Base-by-base conservation (phyloP, 352 stramenopile genomes). In the Blastocystis sp. region DNA sequence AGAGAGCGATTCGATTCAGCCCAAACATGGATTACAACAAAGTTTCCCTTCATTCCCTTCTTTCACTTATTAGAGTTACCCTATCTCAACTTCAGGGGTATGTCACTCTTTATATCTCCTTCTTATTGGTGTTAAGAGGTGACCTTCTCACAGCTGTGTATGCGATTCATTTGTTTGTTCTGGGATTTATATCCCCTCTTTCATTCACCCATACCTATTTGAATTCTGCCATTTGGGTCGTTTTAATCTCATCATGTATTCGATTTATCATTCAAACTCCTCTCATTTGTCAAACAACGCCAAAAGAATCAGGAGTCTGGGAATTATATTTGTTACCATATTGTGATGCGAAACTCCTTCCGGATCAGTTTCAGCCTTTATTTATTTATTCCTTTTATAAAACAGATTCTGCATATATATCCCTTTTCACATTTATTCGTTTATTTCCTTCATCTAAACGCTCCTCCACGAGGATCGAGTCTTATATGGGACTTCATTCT, bases 191-290 rank as follows among this genome's bases (percentile, higher is more conserved):
- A 15, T 62, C 27, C 56, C 56, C 56, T 62, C 56, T 33, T 62
- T 62, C 56, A 33, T 62, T 62, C 56, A n/a, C 56, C 15, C 56
- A 33, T 6, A 62, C 56, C 13, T 62, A 33, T 62, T 13, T 62
- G 27, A 62, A 62, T 33, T 33, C 56, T 7, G 56, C 56, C 5
- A 33, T 62, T 62, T 62, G 56, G 56, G 6, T 62, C 15, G 56
- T 62, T 7, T n/a, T 62, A 9, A 48, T 48, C 2, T 9, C 3
- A 9, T 9, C n/a, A 1, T 1, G 22, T 0, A 51, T 81, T n/a
- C 70, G 70, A 22, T 81, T 64, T 24, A 22, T 81, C n/a, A 27
- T 81, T 13, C 70, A 81, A 64, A 81, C 70, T 7, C 70, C 70
- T 7, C 13, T 81, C 40, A 40, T 81, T 51, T 81, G 70, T n/a